A percentile compares a stretch with the other conserved stretches of the same genome.
phyloP scores from a whole-genome alignment of 2,329 filamentous ascomycete species.

The Mycosphaerelloides madeirae region DNA sequence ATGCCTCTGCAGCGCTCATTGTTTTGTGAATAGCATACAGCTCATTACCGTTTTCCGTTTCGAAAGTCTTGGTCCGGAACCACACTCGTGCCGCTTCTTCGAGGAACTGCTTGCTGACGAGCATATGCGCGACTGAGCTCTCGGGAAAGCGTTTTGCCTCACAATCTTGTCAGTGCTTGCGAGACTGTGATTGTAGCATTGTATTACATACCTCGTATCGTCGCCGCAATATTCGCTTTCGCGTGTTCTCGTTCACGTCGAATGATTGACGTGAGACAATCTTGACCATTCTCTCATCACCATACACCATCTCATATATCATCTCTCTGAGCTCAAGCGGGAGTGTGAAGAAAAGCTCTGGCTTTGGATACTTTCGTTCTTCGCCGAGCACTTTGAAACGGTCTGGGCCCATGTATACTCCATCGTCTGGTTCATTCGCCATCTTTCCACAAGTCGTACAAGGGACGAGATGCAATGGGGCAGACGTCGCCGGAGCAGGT shows the following conservation, averaged over 20 bases:
- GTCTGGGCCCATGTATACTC: too few species aligned
- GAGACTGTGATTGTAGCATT: too few species aligned
- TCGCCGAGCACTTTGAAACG: too few species aligned
- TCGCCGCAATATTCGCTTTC: not conserved
- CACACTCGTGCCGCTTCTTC: not conserved
- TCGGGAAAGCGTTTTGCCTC: not conserved
- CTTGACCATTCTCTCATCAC: not conserved
- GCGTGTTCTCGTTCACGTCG: not conserved
- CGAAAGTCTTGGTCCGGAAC: not conserved
- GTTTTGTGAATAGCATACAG: not conserved
- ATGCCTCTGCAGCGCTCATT: not conserved
- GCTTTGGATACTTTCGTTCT: not conserved
- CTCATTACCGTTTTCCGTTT: too few species aligned
- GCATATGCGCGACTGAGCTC: not conserved
- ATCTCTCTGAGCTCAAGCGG: constrained; percentile 6
- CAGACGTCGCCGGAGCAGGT: too few species aligned
- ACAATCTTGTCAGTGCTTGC: not conserved
- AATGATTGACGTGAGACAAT: not conserved
- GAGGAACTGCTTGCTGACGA: not conserved
- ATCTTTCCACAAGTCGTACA: too few species aligned
- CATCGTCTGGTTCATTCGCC: too few species aligned
- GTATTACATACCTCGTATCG: not conserved
- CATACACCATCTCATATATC: constrained; percentile 4
- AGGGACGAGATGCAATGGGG: too few species aligned
- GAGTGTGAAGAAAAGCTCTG: not conserved